Conservation (phyloP, 2,329 filamentous ascomycete species). For the Aspergillus bombycis region DNA sequence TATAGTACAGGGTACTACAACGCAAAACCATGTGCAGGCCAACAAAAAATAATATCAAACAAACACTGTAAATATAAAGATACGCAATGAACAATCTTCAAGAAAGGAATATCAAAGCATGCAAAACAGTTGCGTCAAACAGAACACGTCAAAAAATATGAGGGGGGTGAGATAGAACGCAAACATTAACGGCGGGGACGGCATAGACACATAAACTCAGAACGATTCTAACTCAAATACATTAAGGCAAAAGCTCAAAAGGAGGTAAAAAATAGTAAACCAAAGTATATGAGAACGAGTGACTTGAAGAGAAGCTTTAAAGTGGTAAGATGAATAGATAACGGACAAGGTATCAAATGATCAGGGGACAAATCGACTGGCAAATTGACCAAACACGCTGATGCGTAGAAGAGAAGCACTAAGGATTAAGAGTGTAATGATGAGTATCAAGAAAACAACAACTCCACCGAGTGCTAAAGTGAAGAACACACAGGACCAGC, state of each 20-base stretch:
- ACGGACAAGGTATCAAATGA: constrained; percentile 38
- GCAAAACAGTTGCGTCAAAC: constrained; percentile 8
- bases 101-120: constrained; percentile 7
- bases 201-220: constrained; percentile 32
- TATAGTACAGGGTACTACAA: constrained; percentile 43
- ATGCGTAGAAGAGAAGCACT: constrained; percentile 37
- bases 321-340: constrained; percentile 25
- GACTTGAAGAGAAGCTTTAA: constrained; percentile 21
- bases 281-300: constrained; percentile 18
- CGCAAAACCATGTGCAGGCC: constrained; percentile 33
- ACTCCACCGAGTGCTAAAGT: constrained; percentile 44
- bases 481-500: constrained; percentile 52
- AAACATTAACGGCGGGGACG: constrained; percentile 25
- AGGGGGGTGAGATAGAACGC: constrained; percentile 21
- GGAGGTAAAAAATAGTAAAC: constrained; percentile 21
- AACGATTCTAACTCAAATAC: constrained; percentile 32
- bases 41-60: constrained; percentile 20
- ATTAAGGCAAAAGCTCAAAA: constrained; percentile 22
- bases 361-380: constrained; percentile 22
- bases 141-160: constrained; percentile 2
- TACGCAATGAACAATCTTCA: constrained; percentile 9
- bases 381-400: constrained; percentile 37
- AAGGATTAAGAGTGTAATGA: constrained; percentile 28
- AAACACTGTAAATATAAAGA: constrained; percentile 10
- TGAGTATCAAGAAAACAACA: constrained; percentile 27